Evolutionary conservation across 768 basidiomycete genomes (phyloP).

Genomic region (Xerocomus spinulosus): DNA sequence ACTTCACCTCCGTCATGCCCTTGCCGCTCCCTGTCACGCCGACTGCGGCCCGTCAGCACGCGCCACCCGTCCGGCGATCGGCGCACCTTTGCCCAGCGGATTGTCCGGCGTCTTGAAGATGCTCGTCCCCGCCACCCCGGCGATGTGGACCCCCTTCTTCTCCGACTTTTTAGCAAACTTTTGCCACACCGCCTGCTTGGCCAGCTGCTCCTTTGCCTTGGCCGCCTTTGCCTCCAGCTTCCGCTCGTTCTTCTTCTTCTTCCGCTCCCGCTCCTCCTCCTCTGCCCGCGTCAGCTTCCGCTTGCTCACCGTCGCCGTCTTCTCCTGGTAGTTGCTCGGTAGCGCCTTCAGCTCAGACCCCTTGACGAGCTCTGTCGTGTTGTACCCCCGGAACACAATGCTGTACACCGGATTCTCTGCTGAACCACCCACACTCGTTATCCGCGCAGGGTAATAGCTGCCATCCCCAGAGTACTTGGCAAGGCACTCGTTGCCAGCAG

Average conservation of each 20-base stretch:
- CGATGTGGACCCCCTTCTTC: slow-evolving; percentile 89
- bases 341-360: slow-evolving; percentile 65
- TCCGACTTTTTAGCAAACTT: slow-evolving; percentile 94
- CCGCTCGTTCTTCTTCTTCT: slow-evolving; percentile 96
- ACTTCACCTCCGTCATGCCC: slow-evolving; percentile 77
- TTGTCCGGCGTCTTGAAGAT: slow-evolving; percentile 96
- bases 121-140: slow-evolving; percentile 82
- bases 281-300: slow-evolving; percentile 75
- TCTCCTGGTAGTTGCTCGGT: slow-evolving; percentile 51
- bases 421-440: slow-evolving; percentile 80
- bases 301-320: slow-evolving; percentile 48
- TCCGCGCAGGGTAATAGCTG: slow-evolving; percentile 83
- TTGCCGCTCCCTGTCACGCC: slow-evolving; percentile 90
- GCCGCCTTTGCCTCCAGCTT: slow-evolving; percentile 77
- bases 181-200: slow-evolving; percentile 87
- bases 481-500: slow-evolving; percentile 80
- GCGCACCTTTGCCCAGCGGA: slow-evolving; percentile 75
- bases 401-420: slow-evolving; percentile 80
- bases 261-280: slow-evolving; percentile 82
- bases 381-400: slow-evolving; percentile 89
- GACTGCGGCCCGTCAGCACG: slow-evolving; percentile 49
- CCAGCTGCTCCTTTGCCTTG: slow-evolving; percentile 83
- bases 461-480: slow-evolving; percentile 85
- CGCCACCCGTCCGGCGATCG: too few species aligned
- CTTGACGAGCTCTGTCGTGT: slow-evolving; percentile 83